Evolutionary conservation across 2,329 filamentous ascomycete species (phyloP).

Genomic region (Diaporthe ilicicola): DNA sequence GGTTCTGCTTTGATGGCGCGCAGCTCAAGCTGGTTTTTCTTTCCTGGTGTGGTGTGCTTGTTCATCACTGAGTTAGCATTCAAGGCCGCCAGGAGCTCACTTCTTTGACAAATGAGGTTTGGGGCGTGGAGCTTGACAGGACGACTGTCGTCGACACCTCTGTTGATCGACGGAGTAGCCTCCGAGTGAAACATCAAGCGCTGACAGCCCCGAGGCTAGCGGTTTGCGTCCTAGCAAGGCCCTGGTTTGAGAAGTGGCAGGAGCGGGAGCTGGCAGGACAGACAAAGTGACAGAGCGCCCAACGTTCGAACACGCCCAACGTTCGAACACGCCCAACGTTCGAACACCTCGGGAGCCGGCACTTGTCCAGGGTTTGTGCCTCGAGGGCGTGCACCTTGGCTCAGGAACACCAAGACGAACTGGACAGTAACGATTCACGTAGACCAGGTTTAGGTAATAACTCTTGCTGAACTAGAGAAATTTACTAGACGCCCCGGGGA

Average conservation of each 20-base stretch:
- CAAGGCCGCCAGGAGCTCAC: background rate
- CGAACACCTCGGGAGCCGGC: background rate
- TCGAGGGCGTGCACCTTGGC: background rate
- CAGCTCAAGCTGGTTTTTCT: background rate
- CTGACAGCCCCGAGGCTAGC: background rate
- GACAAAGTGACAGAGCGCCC: background rate
- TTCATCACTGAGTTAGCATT: background rate
- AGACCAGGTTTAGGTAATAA: background rate
- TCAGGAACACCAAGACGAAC: background rate
- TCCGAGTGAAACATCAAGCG: background rate
- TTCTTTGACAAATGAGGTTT: background rate
- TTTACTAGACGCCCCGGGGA: background rate
- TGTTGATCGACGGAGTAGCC: background rate
- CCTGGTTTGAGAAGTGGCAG: background rate
- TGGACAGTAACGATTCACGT: background rate
- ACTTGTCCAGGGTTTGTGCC: background rate
- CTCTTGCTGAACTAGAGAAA: background rate
- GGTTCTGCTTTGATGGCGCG: background rate
- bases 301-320: background rate
- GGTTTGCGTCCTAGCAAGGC: background rate
- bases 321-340: background rate
- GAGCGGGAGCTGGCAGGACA: background rate
- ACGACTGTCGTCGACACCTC: background rate
- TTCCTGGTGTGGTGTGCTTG: too few species aligned
- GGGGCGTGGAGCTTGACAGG: background rate